These are phyloP conservation scores for Babesia bigemina DNA, from an alignment of 169 alveolate species.

Conservation along the genomic window DNA sequence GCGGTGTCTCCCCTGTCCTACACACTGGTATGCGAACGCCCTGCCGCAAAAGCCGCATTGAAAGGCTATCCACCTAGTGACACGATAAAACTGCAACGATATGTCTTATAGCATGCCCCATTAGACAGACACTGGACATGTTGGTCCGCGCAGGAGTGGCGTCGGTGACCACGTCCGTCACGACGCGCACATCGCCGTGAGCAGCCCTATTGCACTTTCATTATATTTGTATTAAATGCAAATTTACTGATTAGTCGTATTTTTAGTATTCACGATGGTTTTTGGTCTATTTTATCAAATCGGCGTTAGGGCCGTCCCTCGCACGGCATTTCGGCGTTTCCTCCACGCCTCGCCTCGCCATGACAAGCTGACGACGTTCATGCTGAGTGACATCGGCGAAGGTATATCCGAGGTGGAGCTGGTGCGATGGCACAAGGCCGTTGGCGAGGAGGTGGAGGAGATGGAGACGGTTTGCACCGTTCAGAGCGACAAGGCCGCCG, in stretches of 20 bases:
- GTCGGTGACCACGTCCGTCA: too few relatives aligned
- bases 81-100: too few relatives aligned
- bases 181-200: too few relatives aligned
- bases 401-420: slow-evolving; percentile 92
- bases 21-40: too few relatives aligned
- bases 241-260: neutral
- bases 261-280: neutral
- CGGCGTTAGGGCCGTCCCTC: slow-evolving; percentile 18
- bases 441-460: slow-evolving; percentile 90
- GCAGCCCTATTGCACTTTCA: too few relatives aligned
- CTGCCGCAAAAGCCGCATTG: too few relatives aligned
- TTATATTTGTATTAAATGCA: neutral
- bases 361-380: slow-evolving; percentile 79
- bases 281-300: neutral
- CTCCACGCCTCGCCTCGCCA: slow-evolving; percentile 40
- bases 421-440: slow-evolving; percentile 88
- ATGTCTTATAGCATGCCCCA: too few relatives aligned
- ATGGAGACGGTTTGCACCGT: slow-evolving; percentile 91
- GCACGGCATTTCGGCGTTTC: slow-evolving; percentile 12
- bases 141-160: too few relatives aligned
- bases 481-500: slow-evolving; percentile 93
- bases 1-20: too few relatives aligned
- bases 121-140: too few relatives aligned
- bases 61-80: too few relatives aligned
- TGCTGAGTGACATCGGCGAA: slow-evolving; percentile 85